Base-by-base conservation (phyloP, 78 protist genomes). In the Dictyostelium intermedium region DNA sequence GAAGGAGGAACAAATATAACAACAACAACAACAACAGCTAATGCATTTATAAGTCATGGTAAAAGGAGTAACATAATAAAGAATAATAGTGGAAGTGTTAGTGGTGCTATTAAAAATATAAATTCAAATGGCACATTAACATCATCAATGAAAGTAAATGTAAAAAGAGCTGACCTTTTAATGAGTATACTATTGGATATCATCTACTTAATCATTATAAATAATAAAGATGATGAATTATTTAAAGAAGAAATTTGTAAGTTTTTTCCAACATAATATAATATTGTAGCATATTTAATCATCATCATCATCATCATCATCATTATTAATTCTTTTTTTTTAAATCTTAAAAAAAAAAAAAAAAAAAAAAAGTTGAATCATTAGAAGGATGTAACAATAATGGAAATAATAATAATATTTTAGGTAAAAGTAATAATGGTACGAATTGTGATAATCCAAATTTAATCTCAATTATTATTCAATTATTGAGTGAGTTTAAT, bases 81-180 rank as follows among this genome's bases (percentile, higher is more conserved):
- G 18, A 32, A 34, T 61, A 53, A 47, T 82, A 25, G 25, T n/a
- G 34, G 27, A 32, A 45, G 53, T 34, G 37, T 18, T 32, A 32
- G 39, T 18, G 25, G 25, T 14, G 43, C 18, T 1, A 27, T 34
- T 30, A 72, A 72, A 72, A 72, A 72, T 72, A 72, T 34, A 85
- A 72, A 80, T 70, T 34, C 61, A 50, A 34, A 78, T 53, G 50
- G 77, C 25, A 87, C 69, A 10, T 5, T 56, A 27, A 23, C 63
- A 34, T 25, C 70, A 61, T 32, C 63, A n/a, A 34, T 60, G 83
- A 89, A 89, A 37, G 76, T 80, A 50, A 89, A 89, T 61, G 41
- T 53, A 89, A 89, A 89, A 56, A 89, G 73, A 50, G 85, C 87
- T 7, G 94, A 89, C 41, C 83, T 60, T n/a, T 34, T 89, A 27